phyloP scores from a whole-genome alignment of 768 basidiomycete genomes.

The Calocybe gangraenosa region DNA sequence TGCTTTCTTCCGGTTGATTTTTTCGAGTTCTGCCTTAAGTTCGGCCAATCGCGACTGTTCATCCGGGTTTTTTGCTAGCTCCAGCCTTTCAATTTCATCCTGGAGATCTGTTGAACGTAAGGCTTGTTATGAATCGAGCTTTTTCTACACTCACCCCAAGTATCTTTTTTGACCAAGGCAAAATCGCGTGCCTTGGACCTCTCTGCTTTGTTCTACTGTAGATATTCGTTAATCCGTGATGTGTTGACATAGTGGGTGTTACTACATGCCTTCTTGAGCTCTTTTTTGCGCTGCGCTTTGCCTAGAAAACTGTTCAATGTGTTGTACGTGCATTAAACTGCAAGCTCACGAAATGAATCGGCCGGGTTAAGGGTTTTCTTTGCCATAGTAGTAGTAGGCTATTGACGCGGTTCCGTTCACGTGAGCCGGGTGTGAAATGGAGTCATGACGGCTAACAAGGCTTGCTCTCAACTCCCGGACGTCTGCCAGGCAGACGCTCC shows the following conservation, averaged over 20 bases:
- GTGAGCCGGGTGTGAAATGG: slow-evolving; percentile 25
- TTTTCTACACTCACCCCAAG: slow-evolving; percentile 50
- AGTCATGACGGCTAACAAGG: slow-evolving; percentile 29
- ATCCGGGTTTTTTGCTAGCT: slow-evolving; percentile 37
- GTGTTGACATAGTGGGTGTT: slow-evolving; percentile 3
- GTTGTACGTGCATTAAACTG: not conserved
- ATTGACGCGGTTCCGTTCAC: slow-evolving; percentile 24
- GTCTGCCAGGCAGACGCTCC: slow-evolving; percentile 24
- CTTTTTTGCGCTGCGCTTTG: slow-evolving; percentile 90
- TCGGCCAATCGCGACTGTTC: slow-evolving; percentile 65
- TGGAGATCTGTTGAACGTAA: slow-evolving; percentile 58
- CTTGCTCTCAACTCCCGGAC: slow-evolving; percentile 27
- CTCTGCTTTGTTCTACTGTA: slow-evolving; percentile 87
- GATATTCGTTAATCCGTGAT: slow-evolving; percentile 13
- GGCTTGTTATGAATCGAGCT: not conserved
- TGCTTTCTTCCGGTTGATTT: slow-evolving; percentile 82
- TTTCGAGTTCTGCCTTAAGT: slow-evolving; percentile 74
- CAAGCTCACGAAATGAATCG: slow-evolving; percentile 79
- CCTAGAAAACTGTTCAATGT: slow-evolving; percentile 42
- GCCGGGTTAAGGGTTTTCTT: slow-evolving; percentile 92
- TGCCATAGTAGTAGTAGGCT: slow-evolving; percentile 46
- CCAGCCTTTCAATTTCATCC: slow-evolving; percentile 70
- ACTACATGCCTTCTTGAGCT: slow-evolving; percentile 81
- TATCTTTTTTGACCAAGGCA: slow-evolving; percentile 93
- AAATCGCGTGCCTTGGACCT: slow-evolving; percentile 81